Base-by-base conservation (phyloP, 805 yeast species). In the Monosporozyma servazzii region DNA sequence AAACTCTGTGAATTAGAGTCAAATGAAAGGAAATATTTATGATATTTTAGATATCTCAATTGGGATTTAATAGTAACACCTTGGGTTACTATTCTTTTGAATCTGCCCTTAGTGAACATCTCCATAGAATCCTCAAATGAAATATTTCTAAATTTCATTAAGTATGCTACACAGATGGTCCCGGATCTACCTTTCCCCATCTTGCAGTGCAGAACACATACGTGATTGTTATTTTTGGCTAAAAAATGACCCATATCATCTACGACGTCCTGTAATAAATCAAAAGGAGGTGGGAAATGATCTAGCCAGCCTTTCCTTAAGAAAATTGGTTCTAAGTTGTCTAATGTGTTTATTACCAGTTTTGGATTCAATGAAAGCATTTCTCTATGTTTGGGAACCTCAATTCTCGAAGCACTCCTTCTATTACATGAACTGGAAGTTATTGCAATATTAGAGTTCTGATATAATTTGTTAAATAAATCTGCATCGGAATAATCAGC, bases 151-250 rank as follows among this genome's bases (percentile, higher is more conserved):
- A 66, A 63, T 48, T 72, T 73, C 78, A 89, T 82, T 54, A 90
- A 64, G 61, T 81, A 85, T 0, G 89, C 87, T 53, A 86, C 79
- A 6, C 78, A 77, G 1, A 88, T 67, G 1, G 90, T 75, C 0
- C 98, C 97, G 0, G 96, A 83, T 29, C 98, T 71, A 0, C 98
- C 98, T 66, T 88, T 89, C 0, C 98, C 98, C 56, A 88, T 87
- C 60, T 85, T 82, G 64, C 98, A 91, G 63, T 91, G 97, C 7
- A 91, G 65, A 0, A 86, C 74, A 0, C n/a, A 11, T 6, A 84
- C 81, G 50, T 76, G 74, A 5, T 18, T 13, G 0, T 66, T 52
- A 0, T 68, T 57, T 17, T 64, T 56, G 0, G 55, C 44, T 23
- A 85, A 59, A 54, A 67, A 83, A 0, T 54, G 56, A 42, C 73